phyloP scores from a whole-genome alignment of 1,284 basidiomycete genomes.

The Tausonia pullulans region DNA sequence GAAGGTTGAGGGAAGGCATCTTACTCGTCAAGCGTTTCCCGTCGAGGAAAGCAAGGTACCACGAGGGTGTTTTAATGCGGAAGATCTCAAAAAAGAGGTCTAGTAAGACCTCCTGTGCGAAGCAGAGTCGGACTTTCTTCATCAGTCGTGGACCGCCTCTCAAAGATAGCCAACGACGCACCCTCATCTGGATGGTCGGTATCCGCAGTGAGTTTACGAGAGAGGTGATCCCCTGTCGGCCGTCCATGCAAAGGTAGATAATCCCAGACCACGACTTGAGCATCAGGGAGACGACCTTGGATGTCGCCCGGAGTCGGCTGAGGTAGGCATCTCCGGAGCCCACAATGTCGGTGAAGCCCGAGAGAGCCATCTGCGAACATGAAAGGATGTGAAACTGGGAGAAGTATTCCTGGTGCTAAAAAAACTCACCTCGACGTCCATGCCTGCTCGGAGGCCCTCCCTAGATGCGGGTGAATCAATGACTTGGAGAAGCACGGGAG shows the following conservation, averaged over 20 bases:
- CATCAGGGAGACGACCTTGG: constrained; percentile 69
- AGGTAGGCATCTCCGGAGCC: constrained; percentile 65
- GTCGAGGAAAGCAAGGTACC: constrained; percentile 81
- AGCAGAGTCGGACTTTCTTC: neutral
- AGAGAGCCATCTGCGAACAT: constrained; percentile 56
- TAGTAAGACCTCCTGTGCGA: constrained; percentile 66
- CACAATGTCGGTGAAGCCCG: constrained; percentile 81
- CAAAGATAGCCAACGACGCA: constrained; percentile 33
- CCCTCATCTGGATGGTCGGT: constrained; percentile 73
- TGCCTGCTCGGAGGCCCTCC: constrained; percentile 64
- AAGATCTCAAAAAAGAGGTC: constrained; percentile 92
- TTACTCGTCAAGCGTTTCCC: constrained; percentile 72
- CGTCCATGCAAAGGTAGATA: constrained; percentile 87
- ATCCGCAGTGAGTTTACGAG: constrained; percentile 77
- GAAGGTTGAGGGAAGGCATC: constrained; percentile 20
- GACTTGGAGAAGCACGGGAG: constrained; percentile 69
- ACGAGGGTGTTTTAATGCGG: constrained; percentile 76
- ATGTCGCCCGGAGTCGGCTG: constrained; percentile 63
- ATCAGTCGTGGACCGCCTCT: neutral
- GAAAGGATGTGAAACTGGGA: constrained; percentile 18
- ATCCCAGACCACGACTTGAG: constrained; percentile 87
- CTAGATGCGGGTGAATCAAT: constrained; percentile 77
- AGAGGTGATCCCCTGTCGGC: constrained; percentile 71
- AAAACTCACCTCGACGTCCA: constrained; percentile 69
- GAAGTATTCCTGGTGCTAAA: neutral